These are phyloP conservation scores for Kwoniella newhampshirensis DNA, from an alignment of 768 basidiomycete species.

Conservation along the genomic window DNA sequence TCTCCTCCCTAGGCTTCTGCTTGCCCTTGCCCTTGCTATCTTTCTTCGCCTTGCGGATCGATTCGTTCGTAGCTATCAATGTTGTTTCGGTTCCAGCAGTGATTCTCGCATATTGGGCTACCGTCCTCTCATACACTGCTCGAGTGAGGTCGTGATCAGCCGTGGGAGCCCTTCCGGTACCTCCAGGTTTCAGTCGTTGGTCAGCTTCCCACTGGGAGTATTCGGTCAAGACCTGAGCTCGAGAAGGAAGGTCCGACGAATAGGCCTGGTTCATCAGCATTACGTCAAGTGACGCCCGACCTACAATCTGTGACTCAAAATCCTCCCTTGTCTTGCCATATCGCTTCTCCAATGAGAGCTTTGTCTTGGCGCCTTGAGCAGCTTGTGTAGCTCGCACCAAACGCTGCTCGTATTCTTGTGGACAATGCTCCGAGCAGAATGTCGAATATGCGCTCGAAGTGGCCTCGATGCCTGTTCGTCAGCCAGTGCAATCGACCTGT, in stretches of 20 bases:
- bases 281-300: not conserved
- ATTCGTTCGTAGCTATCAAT: not conserved
- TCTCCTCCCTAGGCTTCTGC: constrained; percentile 11
- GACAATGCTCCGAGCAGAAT: constrained; percentile 76
- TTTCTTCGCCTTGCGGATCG: constrained; percentile 12
- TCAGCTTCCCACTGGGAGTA: constrained; percentile 46
- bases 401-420: constrained; percentile 71
- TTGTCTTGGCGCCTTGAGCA: constrained; percentile 63
- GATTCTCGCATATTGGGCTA: constrained; percentile 19
- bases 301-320: constrained; percentile 37
- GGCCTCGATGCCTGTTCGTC: constrained; percentile 66
- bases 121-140: constrained; percentile 35
- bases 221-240: constrained; percentile 12
- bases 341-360: constrained; percentile 64
- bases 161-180: constrained; percentile 13
- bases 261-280: constrained; percentile 5
- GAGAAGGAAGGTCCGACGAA: constrained; percentile 8
- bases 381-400: constrained; percentile 76
- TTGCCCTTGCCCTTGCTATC: constrained; percentile 22
- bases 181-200: constrained; percentile 22
- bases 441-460: constrained; percentile 83
- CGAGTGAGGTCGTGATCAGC: constrained; percentile 21
- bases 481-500: constrained; percentile 2
- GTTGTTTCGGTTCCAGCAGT: not conserved
- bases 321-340: constrained; percentile 57